Conservation (phyloP, 768 basidiomycete genomes). For the Dendrothele bispora region DNA sequence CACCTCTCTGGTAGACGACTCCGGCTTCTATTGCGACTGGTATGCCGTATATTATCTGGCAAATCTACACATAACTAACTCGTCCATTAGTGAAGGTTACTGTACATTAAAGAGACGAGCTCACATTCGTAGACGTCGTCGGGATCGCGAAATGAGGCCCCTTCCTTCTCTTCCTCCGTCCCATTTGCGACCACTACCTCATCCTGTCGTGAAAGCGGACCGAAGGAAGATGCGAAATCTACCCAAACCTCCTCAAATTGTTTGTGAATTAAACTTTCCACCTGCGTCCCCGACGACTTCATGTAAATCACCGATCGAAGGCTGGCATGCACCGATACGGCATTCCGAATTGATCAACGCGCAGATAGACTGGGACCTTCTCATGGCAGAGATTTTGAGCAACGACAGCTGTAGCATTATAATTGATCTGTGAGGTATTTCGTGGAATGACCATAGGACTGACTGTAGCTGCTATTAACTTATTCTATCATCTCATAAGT, state of each 20-base stretch:
- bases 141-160: slow-evolving; percentile 4
- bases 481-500: too few relatives aligned
- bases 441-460: too few relatives aligned
- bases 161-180: slow-evolving; percentile 11
- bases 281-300: slow-evolving; percentile 2
- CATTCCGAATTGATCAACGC: slow-evolving; percentile 3
- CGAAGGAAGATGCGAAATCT: slow-evolving; percentile 10
- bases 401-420: too few relatives aligned
- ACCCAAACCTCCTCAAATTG: slow-evolving; percentile 6
- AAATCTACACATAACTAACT: background rate
- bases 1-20: too few relatives aligned
- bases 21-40: too few relatives aligned
- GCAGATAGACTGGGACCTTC: slow-evolving; percentile 16
- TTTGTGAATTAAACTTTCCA: background rate
- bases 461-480: too few relatives aligned
- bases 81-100: too few relatives aligned
- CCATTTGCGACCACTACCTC: slow-evolving; percentile 3
- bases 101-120: slow-evolving; percentile 10
- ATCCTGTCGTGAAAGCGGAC: background rate
- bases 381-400: slow-evolving; percentile 14
- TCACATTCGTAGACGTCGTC: slow-evolving; percentile 9
- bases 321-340: background rate
- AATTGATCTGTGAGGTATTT: too few relatives aligned
- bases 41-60: background rate
- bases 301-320: background rate